Evolutionary conservation across 2,329 filamentous ascomycete species (phyloP).

Genomic region (Fusarium multiceps): DNA sequence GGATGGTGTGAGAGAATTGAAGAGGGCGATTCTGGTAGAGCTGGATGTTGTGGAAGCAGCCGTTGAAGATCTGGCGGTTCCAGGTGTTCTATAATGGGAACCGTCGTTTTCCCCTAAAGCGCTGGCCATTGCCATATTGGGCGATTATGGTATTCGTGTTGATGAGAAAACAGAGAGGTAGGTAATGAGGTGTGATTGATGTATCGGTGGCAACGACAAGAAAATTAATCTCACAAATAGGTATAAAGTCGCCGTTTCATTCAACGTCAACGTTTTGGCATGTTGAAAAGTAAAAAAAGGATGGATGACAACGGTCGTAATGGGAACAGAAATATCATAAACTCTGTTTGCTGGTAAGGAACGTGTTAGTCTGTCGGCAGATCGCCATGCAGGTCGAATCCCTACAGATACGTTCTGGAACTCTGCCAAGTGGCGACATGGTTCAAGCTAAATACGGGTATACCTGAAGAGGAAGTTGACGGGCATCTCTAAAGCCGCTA

Average conservation of each 20-base stretch:
- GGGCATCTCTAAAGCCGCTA: constrained; percentile 28
- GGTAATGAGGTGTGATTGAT: not conserved
- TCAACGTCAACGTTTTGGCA: constrained; percentile 10
- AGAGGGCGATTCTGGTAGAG: constrained; percentile 31
- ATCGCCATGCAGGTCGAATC: constrained; percentile 26
- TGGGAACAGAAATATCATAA: constrained; percentile 17
- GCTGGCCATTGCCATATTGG: constrained; percentile 17
- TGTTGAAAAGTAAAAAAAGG: not conserved
- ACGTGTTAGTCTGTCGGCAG: constrained; percentile 25
- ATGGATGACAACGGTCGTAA: not conserved
- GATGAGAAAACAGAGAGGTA: not conserved
- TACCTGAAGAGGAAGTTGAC: constrained; percentile 34
- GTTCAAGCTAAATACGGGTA: constrained; percentile 27
- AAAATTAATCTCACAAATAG: constrained; percentile 2
- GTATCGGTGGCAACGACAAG: not conserved
- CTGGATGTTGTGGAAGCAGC: constrained; percentile 30
- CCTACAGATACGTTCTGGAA: constrained; percentile 20
- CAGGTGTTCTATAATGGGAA: constrained; percentile 20
- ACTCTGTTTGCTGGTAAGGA: constrained; percentile 5
- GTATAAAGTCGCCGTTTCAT: constrained; percentile 4
- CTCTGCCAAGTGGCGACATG: constrained; percentile 28
- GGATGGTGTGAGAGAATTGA: constrained; percentile 32
- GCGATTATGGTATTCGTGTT: not conserved
- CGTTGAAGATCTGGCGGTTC: constrained; percentile 30
- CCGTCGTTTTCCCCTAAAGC: constrained; percentile 15